Conservation (phyloP, 768 basidiomycete genomes). For the Termitomyces sp. region DNA sequence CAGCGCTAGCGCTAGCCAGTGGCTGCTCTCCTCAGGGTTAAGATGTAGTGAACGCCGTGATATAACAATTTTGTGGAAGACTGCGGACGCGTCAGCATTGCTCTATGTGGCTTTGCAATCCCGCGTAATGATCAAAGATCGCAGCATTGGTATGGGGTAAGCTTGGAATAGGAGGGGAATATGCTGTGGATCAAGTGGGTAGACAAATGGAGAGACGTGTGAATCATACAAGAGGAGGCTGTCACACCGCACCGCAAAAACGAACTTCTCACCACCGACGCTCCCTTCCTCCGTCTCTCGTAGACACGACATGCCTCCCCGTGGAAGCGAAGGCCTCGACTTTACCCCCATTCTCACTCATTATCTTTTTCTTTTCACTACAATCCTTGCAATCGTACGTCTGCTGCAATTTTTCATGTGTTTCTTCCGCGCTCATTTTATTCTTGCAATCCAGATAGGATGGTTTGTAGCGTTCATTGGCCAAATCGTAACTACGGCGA, state of each 20-base stretch:
- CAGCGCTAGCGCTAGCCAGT: not conserved
- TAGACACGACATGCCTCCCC: slow-evolving; percentile 39
- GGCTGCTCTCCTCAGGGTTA: not conserved
- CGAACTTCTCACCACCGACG: not conserved
- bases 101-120: not conserved
- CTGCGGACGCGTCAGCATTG: not conserved
- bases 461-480: slow-evolving; percentile 80
- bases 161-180: not conserved
- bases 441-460: slow-evolving; percentile 41
- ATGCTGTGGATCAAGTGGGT: not conserved
- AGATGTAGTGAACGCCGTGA: too few species aligned
- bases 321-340: slow-evolving; percentile 65
- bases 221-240: not conserved
- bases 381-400: slow-evolving; percentile 73
- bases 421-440: slow-evolving; percentile 20
- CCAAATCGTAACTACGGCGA: slow-evolving; percentile 58
- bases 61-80: not conserved
- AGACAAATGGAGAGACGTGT: not conserved
- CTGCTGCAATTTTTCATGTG: not conserved
- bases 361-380: slow-evolving; percentile 87
- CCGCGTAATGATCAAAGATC: not conserved
- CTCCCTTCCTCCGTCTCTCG: slow-evolving; percentile 2
- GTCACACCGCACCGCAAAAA: slow-evolving; percentile 7
- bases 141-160: not conserved
- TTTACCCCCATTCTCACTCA: slow-evolving; percentile 88